phyloP scores from a whole-genome alignment of 2,329 filamentous ascomycete genomes.

The Venturia carpophila region DNA sequence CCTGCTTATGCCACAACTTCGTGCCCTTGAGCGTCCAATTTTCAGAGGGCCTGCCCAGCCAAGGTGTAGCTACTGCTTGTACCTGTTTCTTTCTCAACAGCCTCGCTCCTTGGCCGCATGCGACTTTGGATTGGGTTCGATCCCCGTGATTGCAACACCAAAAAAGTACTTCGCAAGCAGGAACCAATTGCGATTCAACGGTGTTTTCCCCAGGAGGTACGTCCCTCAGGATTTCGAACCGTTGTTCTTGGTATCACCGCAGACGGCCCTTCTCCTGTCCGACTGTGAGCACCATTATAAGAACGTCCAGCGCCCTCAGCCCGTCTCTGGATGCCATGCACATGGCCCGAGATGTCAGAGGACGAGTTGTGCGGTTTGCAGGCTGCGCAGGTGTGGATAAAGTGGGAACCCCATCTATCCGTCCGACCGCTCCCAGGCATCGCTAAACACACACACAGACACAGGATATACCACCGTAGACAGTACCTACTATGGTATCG shows the following conservation, averaged over 20 bases:
- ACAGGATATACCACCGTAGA: neutral
- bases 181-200: conserved; percentile 5
- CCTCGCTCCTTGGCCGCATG: neutral
- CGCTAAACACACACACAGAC: conserved; percentile 7
- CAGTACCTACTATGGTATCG: too few relatives aligned
- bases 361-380: neutral
- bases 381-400: neutral
- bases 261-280: neutral
- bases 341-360: neutral
- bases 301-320: neutral
- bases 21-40: neutral
- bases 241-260: conserved; percentile 14
- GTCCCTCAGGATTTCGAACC: neutral
- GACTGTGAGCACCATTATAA: neutral
- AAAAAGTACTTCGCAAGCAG: neutral
- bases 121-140: neutral
- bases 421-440: neutral
- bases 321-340: neutral
- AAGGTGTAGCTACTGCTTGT: neutral
- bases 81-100: neutral
- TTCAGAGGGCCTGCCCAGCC: neutral
- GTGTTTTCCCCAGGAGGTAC: neutral
- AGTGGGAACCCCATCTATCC: conserved; percentile 6
- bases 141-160: neutral
- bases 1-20: neutral